Percentiles rank a stretch among this genome's conserved stretches.
phyloP scores from a whole-genome alignment of 805 yeast species.

The Metschnikowia picachoensis region DNA sequence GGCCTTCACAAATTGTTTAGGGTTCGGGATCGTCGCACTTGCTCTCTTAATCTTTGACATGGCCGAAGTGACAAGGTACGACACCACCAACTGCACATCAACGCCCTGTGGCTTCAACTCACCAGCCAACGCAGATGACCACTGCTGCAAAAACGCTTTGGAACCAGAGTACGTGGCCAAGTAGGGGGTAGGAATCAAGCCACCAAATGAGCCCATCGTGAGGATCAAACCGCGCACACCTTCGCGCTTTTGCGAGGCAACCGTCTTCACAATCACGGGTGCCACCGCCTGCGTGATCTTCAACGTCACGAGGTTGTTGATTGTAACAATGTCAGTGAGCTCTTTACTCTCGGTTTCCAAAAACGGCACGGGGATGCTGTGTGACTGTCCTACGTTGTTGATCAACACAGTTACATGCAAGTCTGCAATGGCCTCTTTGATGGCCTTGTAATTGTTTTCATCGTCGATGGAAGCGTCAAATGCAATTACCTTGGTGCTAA shows the following conservation, averaged over 20 bases:
- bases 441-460: conserved; percentile 49
- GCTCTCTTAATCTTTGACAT: conserved; percentile 90
- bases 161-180: conserved; percentile 95
- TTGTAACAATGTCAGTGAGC: conserved; percentile 72
- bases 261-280: conserved; percentile 62
- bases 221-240: conserved; percentile 66
- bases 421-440: conserved; percentile 44
- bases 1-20: conserved; percentile 72
- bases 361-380: conserved; percentile 92
- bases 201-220: conserved; percentile 97
- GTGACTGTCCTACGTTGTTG: conserved; percentile 94
- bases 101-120: conserved; percentile 67
- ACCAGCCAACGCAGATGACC: conserved; percentile 87
- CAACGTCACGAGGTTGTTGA: conserved; percentile 82
- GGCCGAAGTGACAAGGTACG: conserved; percentile 89
- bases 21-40: conserved; percentile 74
- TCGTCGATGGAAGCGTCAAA: conserved; percentile 73
- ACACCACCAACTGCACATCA: conserved; percentile 81
- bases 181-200: conserved; percentile 86
- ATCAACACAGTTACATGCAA: conserved; percentile 71
- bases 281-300: conserved; percentile 75
- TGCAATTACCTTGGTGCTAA: conserved; percentile 63
- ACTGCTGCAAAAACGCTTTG: conserved; percentile 88
- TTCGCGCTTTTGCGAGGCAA: conserved; percentile 35
- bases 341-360: conserved; percentile 73